Conservation (phyloP, 2,329 filamentous ascomycete genomes). For the Xylaria polymorpha region DNA sequence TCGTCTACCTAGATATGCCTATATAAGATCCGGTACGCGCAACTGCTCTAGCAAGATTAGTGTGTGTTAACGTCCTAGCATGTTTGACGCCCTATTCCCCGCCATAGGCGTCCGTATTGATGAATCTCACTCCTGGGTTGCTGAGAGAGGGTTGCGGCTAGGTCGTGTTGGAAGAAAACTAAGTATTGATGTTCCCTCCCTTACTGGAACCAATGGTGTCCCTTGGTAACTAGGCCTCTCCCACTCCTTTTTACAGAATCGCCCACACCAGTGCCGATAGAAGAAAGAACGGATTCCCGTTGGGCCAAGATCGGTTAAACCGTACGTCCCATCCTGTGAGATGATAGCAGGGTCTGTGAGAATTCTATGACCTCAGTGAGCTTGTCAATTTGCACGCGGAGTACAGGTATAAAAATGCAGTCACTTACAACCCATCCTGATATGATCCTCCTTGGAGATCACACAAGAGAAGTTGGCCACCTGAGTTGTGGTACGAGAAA, state of each 20-base stretch:
- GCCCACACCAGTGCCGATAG: constrained; percentile 51
- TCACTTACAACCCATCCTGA: constrained; percentile 42
- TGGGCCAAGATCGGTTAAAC: constrained; percentile 54
- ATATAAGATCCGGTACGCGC: not conserved
- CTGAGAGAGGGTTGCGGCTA: constrained; percentile 12
- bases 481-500: constrained; percentile 55
- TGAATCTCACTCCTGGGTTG: not conserved
- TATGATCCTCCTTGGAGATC: constrained; percentile 58
- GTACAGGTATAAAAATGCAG: not conserved
- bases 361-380: constrained; percentile 41
- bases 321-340: constrained; percentile 52
- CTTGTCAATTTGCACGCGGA: not conserved
- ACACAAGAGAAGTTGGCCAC: constrained; percentile 54
- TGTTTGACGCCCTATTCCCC: not conserved
- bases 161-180: constrained; percentile 14
- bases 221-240: constrained; percentile 22
- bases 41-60: not conserved
- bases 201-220: constrained; percentile 9
- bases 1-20: not conserved
- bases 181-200: constrained; percentile 37
- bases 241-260: constrained; percentile 49
- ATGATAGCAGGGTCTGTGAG: constrained; percentile 58
- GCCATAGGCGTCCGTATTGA: too few species aligned
- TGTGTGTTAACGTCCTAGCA: not conserved
- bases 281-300: constrained; percentile 56